These are phyloP conservation scores for Citrullus mucosospermus DNA, from an alignment of 306 rosid species.

Conservation along the genomic window DNA sequence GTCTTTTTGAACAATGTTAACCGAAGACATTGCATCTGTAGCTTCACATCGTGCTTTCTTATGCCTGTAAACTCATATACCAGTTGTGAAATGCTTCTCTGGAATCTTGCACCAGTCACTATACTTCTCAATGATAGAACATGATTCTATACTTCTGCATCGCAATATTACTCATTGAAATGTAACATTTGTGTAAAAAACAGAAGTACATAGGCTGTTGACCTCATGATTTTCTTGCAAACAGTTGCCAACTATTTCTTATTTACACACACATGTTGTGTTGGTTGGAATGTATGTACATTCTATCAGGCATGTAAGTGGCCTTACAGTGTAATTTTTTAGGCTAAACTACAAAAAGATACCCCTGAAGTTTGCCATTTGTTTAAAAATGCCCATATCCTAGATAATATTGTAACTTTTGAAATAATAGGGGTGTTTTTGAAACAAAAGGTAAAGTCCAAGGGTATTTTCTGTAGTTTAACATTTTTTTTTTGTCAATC, in stretches of 20 bases:
- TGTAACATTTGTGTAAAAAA: neutral
- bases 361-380: neutral
- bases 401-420: neutral
- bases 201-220: neutral
- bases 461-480: too few relatives aligned
- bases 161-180: neutral
- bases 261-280: neutral
- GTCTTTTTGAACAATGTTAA: conserved; percentile 9
- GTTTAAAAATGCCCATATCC: neutral
- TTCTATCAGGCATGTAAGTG: neutral
- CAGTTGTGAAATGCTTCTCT: neutral
- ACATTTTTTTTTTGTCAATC: neutral
- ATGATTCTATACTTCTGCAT: neutral
- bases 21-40: neutral
- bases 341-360: neutral
- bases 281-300: neutral
- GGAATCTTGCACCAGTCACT: neutral
- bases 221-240: neutral
- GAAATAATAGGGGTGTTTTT: too few relatives aligned
- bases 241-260: neutral
- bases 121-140: neutral
- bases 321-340: neutral
- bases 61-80: neutral
- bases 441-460: neutral
- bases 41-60: neutral